Evolutionary conservation across 768 basidiomycete species (phyloP), one percentile per base, ranked within the genome.

Genomic region (Filobasidium wieringae): DNA sequence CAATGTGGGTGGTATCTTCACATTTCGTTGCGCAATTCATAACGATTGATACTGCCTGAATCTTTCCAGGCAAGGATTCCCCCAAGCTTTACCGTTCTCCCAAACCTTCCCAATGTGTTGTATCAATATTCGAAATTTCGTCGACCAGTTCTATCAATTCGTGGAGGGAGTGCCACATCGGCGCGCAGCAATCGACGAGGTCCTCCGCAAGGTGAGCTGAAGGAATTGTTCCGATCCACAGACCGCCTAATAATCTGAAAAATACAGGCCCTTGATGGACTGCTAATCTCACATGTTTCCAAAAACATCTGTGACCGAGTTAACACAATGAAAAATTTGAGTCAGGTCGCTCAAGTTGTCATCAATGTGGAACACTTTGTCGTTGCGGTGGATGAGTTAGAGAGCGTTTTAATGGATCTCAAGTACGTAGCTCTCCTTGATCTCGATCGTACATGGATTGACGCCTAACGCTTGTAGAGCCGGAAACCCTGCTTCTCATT

Each of bases 131-230:
- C 84, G 88, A 26, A 79, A 78, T 40, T 96, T 93, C 68, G 86
- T 95, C 36, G 86, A 91, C 64, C 89, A 88, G 65, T 97, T 95
- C 76, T 93, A 96, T 70, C 84, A 88, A 24, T 99, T 97, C 72
- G 83, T 92, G 0, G 95, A 99, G 65, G 93, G 93, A 8, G 87
- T 95, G 5, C 84, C 86, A 1, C 88, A 92, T 68, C 86, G 89
- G 58, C 87, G 91, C 71, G 80, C 85, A 40, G 86, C 92, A 68
- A 87, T 92, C 31, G 92, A 97, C 66, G 89, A 90, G 54, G 78
- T 96, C 8, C 73, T 99, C 51, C 85, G 84, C 75, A 90, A 85
- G 79, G 93, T 91, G 66, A 57, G 68, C 36, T n/a, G 4, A 39
- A 14, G 2, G 32, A 24, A 30, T 54, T 27, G 45, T 39, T 12